Base-by-base conservation (phyloP, 176 grass and related monocot species). In the Avena eriantha region DNA sequence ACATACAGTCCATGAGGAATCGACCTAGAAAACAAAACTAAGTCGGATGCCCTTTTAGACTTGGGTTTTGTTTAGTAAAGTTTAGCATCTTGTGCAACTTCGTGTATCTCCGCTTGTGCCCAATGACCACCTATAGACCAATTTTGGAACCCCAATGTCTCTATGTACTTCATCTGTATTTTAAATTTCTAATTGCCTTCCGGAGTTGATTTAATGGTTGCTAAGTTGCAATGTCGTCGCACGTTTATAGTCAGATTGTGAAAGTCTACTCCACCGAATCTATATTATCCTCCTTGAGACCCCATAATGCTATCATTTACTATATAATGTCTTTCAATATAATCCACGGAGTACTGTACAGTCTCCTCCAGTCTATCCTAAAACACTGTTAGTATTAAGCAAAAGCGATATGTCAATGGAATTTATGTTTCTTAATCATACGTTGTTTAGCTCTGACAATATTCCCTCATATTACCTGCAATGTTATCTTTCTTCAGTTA, bases 401-500 rank as follows among this genome's bases (percentile, higher is more conserved):
- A 74, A 58, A 82, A 65, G 5, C 7, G 10, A 31, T 19, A n/a
- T 59, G 19, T 73, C 67, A 26, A 58, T 16, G 59, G 48, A 83
- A 41, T 58, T 34, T 74, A 11, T 83, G 35, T 83, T 39, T 39
- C 34, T 68, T 55, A 69, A 61, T 17, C 13, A 45, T 9, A 21
- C 14, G 34, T 60, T 16, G 35, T 14, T 61, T 59, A 17, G 21
- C 36, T 8, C 76, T 59, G 19, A 79, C 18, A 58, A 59, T 79
- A 58, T 19, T 57, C 26, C 16, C 14, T 43, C 47, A 70, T 26
- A 73, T 9, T 59, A 24, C 21, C 26, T 68, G 8, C 11, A 43
- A 26, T 53, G 56, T 65, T 79, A 56, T 56, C 45, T 46, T 65
- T 81, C 57, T 31, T 51, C 57, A 73, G 10, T 87, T 80, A 23